phyloP scores from a whole-genome alignment of 2,329 filamentous ascomycete genomes.

The Elsinoe australis region DNA sequence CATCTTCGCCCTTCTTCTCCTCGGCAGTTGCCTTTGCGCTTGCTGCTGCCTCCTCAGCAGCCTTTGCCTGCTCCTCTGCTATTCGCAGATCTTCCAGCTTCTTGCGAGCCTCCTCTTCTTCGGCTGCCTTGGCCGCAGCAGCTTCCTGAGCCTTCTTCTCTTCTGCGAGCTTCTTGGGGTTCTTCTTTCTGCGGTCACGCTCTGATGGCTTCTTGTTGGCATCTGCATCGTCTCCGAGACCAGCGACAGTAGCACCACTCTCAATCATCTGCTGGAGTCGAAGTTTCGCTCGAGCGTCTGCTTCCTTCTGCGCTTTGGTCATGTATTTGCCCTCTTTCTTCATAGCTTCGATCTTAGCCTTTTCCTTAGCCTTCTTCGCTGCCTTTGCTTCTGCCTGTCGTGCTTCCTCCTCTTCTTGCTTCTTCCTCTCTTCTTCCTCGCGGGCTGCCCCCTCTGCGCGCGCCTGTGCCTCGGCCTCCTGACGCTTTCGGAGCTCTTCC shows the following conservation, averaged over 20 bases:
- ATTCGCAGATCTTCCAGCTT: constrained; percentile 48
- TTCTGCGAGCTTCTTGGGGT: constrained; percentile 53
- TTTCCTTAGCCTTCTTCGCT: constrained; percentile 76
- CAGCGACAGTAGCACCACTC: constrained; percentile 56
- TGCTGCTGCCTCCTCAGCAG: constrained; percentile 68
- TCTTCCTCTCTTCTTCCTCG: constrained; percentile 57
- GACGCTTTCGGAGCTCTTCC: constrained; percentile 59
- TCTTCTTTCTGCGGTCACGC: constrained; percentile 71
- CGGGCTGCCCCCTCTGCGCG: constrained; percentile 58
- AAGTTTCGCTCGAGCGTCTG: constrained; percentile 68
- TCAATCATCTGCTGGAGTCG: constrained; percentile 81
- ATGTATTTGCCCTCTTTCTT: constrained; percentile 83
- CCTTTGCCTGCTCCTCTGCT: constrained; percentile 61
- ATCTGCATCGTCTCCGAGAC: constrained; percentile 56
- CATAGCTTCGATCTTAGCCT: constrained; percentile 75
- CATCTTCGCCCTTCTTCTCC: constrained; percentile 54
- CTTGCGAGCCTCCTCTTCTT: constrained; percentile 48
- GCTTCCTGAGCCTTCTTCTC: constrained; percentile 37
- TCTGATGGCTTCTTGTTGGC: constrained; percentile 75
- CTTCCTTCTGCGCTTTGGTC: constrained; percentile 77
- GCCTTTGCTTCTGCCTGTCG: constrained; percentile 66
- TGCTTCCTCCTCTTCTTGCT: constrained; percentile 61
- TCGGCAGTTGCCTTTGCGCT: constrained; percentile 62
- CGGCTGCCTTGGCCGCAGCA: constrained; percentile 32
- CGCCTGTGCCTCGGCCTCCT: constrained; percentile 55